Evolutionary conservation across 78 protist genomes (phyloP), one percentile per base, ranked within the genome.

Genomic region (Blattamonas nauphoetae): DNA sequence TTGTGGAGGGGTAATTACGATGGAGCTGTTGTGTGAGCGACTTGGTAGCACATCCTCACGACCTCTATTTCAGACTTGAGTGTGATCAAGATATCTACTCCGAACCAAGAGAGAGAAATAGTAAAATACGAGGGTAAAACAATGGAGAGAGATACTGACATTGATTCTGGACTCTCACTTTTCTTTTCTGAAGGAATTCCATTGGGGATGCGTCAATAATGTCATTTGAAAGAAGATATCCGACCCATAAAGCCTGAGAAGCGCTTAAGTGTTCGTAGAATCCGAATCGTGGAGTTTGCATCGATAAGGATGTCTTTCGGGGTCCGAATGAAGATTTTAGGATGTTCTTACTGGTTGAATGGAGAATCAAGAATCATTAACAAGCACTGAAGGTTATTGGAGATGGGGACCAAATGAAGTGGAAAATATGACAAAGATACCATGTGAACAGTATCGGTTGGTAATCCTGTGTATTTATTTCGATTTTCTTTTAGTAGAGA

Each of bases 391-490:
- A 1, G 4, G 36, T 4, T 29, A 45, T 45, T 0, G 3, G 41
- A 0, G 3, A 0, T 1, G 3, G 11, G 2, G 38, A 42, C 0
- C 1, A 46, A 0, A 33, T 41, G 38, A 2, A 0, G 45, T 38
- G 11, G 6, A 0, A 1, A 32, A n/a, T n/a, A n/a, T n/a, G n/a
- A n/a, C n/a, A n/a, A 45, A n/a, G 29, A 1, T 3, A 91, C 94
- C 96, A 94, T 97, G 86, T 97, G 99, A 0, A 92, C 36, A 41
- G 96, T 96, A 89, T 97, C 99, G 0, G 99, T 98, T 2, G 98
- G 90, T 84, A 36, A 88, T 45, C 92, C 97, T 0, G 94, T 91
- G 0, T 92, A 89, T 82, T 94, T 94, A 64, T 90, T 85, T 5
- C 88, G 84, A 88, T 85, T 33, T 88, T 94, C 92, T 42, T 71